phyloP scores from a whole-genome alignment of 2,329 filamentous ascomycete genomes.

The Penicillium olsonii region DNA sequence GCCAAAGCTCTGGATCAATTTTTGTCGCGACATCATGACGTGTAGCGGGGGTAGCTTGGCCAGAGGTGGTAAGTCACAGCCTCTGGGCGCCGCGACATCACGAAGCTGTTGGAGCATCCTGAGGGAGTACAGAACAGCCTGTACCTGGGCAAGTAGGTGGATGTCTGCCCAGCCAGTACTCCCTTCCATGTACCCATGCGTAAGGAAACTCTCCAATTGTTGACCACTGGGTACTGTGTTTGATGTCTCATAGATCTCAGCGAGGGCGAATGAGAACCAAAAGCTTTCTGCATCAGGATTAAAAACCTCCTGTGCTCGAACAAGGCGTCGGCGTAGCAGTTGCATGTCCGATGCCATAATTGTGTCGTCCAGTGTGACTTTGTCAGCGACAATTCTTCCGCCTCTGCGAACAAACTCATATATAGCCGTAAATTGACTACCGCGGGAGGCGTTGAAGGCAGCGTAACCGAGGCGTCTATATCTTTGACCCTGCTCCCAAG shows the following conservation, averaged over 20 bases:
- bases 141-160: constrained; percentile 63
- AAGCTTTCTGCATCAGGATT: constrained; percentile 16
- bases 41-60: constrained; percentile 30
- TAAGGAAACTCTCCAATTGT: constrained; percentile 32
- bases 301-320: constrained; percentile 18
- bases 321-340: constrained; percentile 25
- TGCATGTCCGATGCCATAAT: constrained; percentile 19
- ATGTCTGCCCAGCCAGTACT: constrained; percentile 58
- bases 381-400: constrained; percentile 33
- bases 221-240: constrained; percentile 18
- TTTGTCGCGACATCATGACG: constrained; percentile 29
- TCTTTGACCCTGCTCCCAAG: constrained; percentile 57
- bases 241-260: constrained; percentile 29
- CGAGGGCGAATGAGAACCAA: constrained; percentile 40
- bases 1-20: constrained; percentile 17
- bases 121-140: constrained; percentile 63
- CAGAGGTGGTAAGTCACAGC: constrained; percentile 22
- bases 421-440: constrained; percentile 23
- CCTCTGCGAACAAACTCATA: constrained; percentile 42
- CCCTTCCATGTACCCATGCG: constrained; percentile 31
- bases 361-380: constrained; percentile 25
- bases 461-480: constrained; percentile 60
- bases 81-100: constrained; percentile 31
- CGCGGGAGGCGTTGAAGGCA: constrained; percentile 44
- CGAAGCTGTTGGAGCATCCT: constrained; percentile 60